Evolutionary conservation across 2,329 filamentous ascomycete species (phyloP).

Genomic region (Claviceps sp.): DNA sequence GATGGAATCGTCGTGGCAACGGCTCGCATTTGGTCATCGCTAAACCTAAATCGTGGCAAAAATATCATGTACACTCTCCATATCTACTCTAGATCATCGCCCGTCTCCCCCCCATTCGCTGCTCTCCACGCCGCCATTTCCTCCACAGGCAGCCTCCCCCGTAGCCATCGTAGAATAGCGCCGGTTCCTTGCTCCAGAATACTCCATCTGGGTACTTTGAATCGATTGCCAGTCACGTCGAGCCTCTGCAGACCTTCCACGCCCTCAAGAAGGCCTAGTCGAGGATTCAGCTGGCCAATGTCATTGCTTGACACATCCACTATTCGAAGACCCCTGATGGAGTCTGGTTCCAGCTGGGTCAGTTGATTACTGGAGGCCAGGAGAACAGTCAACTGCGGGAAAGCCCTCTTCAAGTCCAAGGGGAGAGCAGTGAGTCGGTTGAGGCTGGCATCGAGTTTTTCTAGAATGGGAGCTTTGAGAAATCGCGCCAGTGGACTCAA

Average conservation of each 20-base stretch:
- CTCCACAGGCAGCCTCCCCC: slow-evolving; percentile 56
- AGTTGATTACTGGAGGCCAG: slow-evolving; percentile 71
- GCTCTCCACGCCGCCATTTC: slow-evolving; percentile 45
- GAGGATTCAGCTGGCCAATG: slow-evolving; percentile 67
- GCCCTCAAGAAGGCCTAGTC: slow-evolving; percentile 63
- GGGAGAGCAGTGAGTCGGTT: slow-evolving; percentile 70
- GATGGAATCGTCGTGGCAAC: too few species aligned
- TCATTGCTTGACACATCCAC: slow-evolving; percentile 79
- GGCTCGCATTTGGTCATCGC: neutral
- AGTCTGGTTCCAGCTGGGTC: slow-evolving; percentile 55
- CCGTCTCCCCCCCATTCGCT: slow-evolving; percentile 26
- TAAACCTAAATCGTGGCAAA: neutral
- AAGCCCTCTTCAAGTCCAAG: slow-evolving; percentile 44
- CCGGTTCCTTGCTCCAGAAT: slow-evolving; percentile 81
- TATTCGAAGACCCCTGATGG: slow-evolving; percentile 59
- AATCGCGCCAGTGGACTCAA: slow-evolving; percentile 51
- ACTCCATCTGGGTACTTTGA: slow-evolving; percentile 74
- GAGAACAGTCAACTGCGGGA: slow-evolving; percentile 57
- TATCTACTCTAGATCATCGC: slow-evolving; percentile 8
- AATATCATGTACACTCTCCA: neutral
- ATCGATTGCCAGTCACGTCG: slow-evolving; percentile 74
- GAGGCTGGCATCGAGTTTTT: slow-evolving; percentile 66
- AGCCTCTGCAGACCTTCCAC: slow-evolving; percentile 47
- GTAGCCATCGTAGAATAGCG: slow-evolving; percentile 66
- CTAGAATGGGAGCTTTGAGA: slow-evolving; percentile 61